Conservation (phyloP, 352 stramenopile genomes). For the Globisporangium megalacanthum region DNA sequence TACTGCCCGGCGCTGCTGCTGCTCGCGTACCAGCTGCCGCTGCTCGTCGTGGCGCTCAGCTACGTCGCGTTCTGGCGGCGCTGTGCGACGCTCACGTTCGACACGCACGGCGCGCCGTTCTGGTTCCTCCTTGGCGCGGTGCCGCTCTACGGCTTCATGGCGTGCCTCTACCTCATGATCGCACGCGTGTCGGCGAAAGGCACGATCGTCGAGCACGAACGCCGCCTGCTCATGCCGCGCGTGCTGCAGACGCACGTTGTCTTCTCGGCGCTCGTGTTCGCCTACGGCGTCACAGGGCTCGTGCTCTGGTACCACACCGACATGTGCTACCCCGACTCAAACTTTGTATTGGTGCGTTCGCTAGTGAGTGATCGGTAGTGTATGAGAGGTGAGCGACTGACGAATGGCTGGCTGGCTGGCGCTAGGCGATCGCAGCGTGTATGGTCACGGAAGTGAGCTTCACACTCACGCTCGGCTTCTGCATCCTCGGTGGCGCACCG, state of each 20-base stretch:
- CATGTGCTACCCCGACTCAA: constrained; percentile 66
- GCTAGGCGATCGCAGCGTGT: constrained; percentile 41
- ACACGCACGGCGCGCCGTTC: constrained; percentile 58
- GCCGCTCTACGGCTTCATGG: constrained; percentile 72
- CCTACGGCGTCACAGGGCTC: constrained; percentile 51
- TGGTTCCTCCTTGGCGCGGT: constrained; percentile 72
- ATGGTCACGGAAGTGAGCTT: constrained; percentile 71
- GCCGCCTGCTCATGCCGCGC: constrained; percentile 79
- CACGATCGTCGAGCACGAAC: constrained; percentile 83
- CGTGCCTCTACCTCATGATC: constrained; percentile 83
- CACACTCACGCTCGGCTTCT: constrained; percentile 64
- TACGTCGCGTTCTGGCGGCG: constrained; percentile 59
- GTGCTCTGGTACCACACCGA: constrained; percentile 63
- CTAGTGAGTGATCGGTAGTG: not conserved
- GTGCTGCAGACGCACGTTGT: constrained; percentile 74
- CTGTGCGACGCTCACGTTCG: constrained; percentile 61
- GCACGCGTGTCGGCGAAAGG: constrained; percentile 79
- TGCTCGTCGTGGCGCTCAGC: constrained; percentile 51
- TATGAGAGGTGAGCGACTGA: not conserved
- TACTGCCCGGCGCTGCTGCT: constrained; percentile 79
- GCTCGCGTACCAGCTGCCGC: constrained; percentile 69
- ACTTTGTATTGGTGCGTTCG: constrained; percentile 61
- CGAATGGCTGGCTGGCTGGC: not conserved
- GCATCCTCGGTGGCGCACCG: constrained; percentile 45
- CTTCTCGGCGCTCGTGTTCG: constrained; percentile 66